Percentiles rank a stretch among this genome's conserved stretches.
Conservation (phyloP, 2,329 filamentous ascomycete species). For the Clarireedia homoeocarpa region DNA sequence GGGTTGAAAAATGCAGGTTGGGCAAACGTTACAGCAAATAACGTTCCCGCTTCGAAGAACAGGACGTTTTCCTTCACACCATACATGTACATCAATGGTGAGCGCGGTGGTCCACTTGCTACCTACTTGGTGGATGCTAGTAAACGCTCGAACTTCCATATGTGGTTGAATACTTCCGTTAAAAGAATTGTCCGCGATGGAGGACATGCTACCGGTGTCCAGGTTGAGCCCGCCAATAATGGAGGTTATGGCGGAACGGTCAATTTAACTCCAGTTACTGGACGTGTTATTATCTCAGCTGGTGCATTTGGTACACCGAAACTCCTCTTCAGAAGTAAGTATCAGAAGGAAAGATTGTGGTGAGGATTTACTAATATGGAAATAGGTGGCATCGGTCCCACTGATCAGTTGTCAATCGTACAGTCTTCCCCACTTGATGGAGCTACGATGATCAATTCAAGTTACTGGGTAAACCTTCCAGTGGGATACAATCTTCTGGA, state of each 20-base stretch:
- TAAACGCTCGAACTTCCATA: conserved; percentile 54
- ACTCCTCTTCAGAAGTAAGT: conserved; percentile 52
- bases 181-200: conserved; percentile 56
- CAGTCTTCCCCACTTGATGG: conserved; percentile 39
- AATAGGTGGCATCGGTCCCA: conserved; percentile 44
- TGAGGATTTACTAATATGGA: background rate
- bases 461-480: conserved; percentile 49
- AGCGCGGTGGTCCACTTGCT: conserved; percentile 61
- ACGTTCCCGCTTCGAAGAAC: conserved; percentile 53
- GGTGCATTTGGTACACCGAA: conserved; percentile 56
- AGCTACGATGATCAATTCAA: conserved; percentile 40
- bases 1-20: conserved; percentile 55
- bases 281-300: conserved; percentile 60
- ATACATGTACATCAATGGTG: conserved; percentile 60
- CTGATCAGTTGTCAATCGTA: conserved; percentile 40
- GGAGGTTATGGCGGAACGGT: conserved; percentile 52
- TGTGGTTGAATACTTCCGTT: conserved; percentile 61
- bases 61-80: conserved; percentile 54
- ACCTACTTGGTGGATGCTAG: conserved; percentile 61
- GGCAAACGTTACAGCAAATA: conserved; percentile 53
- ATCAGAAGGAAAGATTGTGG: background rate
- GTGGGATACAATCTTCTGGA: conserved; percentile 54
- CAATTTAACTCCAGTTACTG: conserved; percentile 49
- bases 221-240: conserved; percentile 48
- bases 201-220: conserved; percentile 56